A percentile compares a stretch with the other conserved stretches of the same genome.
Evolutionary conservation across 2,329 filamentous ascomycete genomes (phyloP).

Genomic region (Penicillium hordei): DNA sequence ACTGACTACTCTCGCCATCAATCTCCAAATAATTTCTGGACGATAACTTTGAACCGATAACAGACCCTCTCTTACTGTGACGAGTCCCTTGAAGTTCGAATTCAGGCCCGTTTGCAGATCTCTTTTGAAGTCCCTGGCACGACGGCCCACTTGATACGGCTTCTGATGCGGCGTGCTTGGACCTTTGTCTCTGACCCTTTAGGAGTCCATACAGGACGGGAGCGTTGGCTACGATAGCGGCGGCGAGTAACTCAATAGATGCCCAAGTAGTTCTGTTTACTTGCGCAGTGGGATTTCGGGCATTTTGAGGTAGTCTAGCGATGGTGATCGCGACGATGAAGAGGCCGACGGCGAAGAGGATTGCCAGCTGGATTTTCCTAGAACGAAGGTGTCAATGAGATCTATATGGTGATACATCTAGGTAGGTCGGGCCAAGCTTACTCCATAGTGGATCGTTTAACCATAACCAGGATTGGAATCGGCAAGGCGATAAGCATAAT

Average conservation of each 20-base stretch:
- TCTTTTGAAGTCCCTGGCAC: slow-evolving; percentile 3
- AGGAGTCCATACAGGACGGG: slow-evolving; percentile 14
- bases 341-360: slow-evolving; percentile 15
- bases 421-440: neutral
- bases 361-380: slow-evolving; percentile 14
- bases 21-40: slow-evolving; percentile 7
- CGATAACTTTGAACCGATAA: neutral
- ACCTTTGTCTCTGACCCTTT: slow-evolving; percentile 7
- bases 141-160: neutral
- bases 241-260: slow-evolving; percentile 14
- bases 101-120: slow-evolving; percentile 2
- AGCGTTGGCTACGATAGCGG: slow-evolving; percentile 15
- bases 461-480: slow-evolving; percentile 15
- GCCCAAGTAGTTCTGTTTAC: slow-evolving; percentile 18
- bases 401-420: neutral
- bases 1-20: slow-evolving; percentile 2
- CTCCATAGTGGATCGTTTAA: slow-evolving; percentile 12
- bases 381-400: neutral
- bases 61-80: slow-evolving; percentile 4
- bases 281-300: slow-evolving; percentile 9
- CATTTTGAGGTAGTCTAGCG: slow-evolving; percentile 14
- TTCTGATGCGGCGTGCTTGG: slow-evolving; percentile 9
- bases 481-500: slow-evolving; percentile 17
- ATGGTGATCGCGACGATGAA: slow-evolving; percentile 20
- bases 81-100: slow-evolving; percentile 6